Percentiles rank a stretch among this genome's conserved stretches.
Evolutionary conservation across 805 yeast genomes (phyloP).

Genomic region (Kodamaea hsintzibuensis): DNA sequence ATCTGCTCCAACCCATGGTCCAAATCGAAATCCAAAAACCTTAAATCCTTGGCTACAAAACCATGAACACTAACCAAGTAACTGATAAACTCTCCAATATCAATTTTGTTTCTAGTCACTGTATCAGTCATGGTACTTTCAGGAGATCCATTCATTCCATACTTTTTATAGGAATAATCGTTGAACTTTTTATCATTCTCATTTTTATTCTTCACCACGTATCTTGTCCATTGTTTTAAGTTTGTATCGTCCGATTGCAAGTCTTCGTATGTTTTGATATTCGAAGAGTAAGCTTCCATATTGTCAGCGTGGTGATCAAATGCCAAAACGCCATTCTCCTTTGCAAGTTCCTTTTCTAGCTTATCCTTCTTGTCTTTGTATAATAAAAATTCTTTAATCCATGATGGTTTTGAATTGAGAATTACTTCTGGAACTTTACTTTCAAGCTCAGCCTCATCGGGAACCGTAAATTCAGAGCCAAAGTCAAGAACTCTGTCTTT

Average conservation of each 20-base stretch:
- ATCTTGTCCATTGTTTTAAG: slow-evolving; percentile 27
- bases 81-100: slow-evolving; percentile 31
- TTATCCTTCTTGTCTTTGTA: slow-evolving; percentile 10
- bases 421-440: background rate
- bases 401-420: slow-evolving; percentile 19
- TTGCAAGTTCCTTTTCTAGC: slow-evolving; percentile 9
- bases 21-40: slow-evolving; percentile 27
- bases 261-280: slow-evolving; percentile 28
- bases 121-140: slow-evolving; percentile 8
- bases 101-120: slow-evolving; percentile 12
- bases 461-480: background rate
- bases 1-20: slow-evolving; percentile 42
- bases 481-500: background rate
- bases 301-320: slow-evolving; percentile 1
- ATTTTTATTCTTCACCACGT: slow-evolving; percentile 16
- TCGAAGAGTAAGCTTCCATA: slow-evolving; percentile 4
- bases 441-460: background rate
- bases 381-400: slow-evolving; percentile 25
- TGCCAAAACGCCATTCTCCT: background rate
- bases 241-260: slow-evolving; percentile 23
- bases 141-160: slow-evolving; percentile 8
- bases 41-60: slow-evolving; percentile 27
- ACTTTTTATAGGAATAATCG: slow-evolving; percentile 20
- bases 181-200: background rate
- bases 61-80: slow-evolving; percentile 32